These are phyloP conservation scores for Suhomyces sp. DNA, from an alignment of 805 yeast species.

Conservation along the genomic window DNA sequence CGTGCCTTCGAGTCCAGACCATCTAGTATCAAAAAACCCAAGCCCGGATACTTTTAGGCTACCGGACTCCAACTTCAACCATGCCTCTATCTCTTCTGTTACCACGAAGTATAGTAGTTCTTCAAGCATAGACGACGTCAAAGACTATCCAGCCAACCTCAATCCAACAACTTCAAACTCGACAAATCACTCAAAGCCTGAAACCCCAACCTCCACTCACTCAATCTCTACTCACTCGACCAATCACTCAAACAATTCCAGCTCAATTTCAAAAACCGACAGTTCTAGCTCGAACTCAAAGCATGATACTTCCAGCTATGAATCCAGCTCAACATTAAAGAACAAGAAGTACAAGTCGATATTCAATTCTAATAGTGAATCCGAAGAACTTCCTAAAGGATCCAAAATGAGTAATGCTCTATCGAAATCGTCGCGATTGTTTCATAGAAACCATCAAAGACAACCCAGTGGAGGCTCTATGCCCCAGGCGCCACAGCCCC, in stretches of 20 bases:
- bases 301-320: neutral
- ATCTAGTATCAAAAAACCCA: neutral
- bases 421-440: slow-evolving; percentile 25
- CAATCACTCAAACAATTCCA: neutral
- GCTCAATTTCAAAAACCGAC: neutral
- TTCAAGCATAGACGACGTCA: neutral
- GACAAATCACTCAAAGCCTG: neutral
- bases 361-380: neutral
- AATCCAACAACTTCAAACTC: neutral
- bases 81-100: slow-evolving; percentile 1
- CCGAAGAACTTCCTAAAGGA: neutral
- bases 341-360: neutral
- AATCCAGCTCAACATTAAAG: neutral
- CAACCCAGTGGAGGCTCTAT: slow-evolving; percentile 3
- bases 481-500: slow-evolving; percentile 7
- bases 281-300: neutral
- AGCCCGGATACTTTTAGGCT: neutral
- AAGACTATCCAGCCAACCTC: neutral
- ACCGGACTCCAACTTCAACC: neutral
- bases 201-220: neutral
- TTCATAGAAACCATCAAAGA: slow-evolving; percentile 20
- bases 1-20: neutral
- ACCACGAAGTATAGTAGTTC: slow-evolving; percentile 1
- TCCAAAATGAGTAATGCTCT: slow-evolving; percentile 21
- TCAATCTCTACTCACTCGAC: no score